Evolutionary conservation across 1,284 basidiomycete species (phyloP).

Genomic region (Amylostereum areolatum): DNA sequence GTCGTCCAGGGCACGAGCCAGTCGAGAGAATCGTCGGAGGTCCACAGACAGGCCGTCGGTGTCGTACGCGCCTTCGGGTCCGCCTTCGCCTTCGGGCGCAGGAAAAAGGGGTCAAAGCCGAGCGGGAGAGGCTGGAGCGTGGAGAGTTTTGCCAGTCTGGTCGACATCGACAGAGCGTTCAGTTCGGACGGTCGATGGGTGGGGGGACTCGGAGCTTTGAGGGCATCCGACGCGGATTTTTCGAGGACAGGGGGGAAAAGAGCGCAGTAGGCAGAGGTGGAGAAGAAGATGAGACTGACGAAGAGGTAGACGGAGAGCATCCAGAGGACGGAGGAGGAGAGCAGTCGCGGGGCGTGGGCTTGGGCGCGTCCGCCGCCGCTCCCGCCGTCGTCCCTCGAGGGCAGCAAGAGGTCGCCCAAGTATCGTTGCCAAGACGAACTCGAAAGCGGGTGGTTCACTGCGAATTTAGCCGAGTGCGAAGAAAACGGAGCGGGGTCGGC

Average conservation of each 20-base stretch:
- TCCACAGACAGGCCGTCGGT: conserved; percentile 42
- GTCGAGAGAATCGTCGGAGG: conserved; percentile 29
- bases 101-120: conserved; percentile 19
- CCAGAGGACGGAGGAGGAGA: conserved; percentile 17
- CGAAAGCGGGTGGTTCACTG: too few species aligned
- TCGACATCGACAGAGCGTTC: conserved; percentile 15
- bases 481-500: not conserved
- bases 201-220: not conserved
- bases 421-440: conserved; percentile 4
- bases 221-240: conserved; percentile 2
- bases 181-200: conserved; percentile 11
- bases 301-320: conserved; percentile 34
- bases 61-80: conserved; percentile 4
- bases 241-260: conserved; percentile 7
- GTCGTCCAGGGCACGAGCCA: conserved; percentile 30
- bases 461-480: too few species aligned
- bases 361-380: too few species aligned
- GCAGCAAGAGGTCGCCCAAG: conserved; percentile 6
- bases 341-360: conserved; percentile 17
- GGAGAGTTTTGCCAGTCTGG: conserved; percentile 24
- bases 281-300: conserved; percentile 34
- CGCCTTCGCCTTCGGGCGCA: conserved; percentile 9
- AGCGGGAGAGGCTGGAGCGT: conserved; percentile 18
- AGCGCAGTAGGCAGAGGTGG: conserved; percentile 15
- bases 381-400: too few species aligned